These are phyloP conservation scores for Leccinum sublutescens DNA, from an alignment of 768 basidiomycete species.

Conservation along the genomic window DNA sequence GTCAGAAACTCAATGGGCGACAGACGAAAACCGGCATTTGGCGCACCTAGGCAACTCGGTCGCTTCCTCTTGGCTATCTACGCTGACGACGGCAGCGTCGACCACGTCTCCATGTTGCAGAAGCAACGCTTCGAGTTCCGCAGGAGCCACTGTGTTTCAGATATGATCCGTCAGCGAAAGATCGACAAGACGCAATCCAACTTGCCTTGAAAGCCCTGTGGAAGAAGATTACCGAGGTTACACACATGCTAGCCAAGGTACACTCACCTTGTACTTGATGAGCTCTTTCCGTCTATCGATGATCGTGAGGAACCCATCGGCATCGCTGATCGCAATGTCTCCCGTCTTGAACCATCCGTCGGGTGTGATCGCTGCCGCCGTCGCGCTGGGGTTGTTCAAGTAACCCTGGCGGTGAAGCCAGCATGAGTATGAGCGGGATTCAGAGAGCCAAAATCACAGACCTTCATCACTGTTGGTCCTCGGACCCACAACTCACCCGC, in stretches of 20 bases:
- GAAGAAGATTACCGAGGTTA: not conserved
- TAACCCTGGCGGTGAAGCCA: constrained; percentile 54
- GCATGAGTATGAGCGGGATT: not conserved
- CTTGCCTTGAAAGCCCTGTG: constrained; percentile 73
- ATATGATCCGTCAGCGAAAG: not conserved
- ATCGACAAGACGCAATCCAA: not conserved
- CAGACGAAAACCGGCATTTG: not conserved
- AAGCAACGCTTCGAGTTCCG: constrained; percentile 78
- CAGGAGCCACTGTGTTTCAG: constrained; percentile 64
- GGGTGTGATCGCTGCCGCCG: constrained; percentile 60
- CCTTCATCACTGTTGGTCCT: constrained; percentile 81
- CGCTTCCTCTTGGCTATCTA: constrained; percentile 61
- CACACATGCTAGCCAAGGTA: not conserved
- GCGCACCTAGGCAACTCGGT: constrained; percentile 76
- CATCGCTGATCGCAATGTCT: constrained; percentile 67
- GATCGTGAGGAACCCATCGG: constrained; percentile 71
- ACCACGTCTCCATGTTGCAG: constrained; percentile 73
- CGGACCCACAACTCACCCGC: constrained; percentile 82
- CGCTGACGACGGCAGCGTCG: constrained; percentile 80
- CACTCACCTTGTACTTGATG: constrained; percentile 65
- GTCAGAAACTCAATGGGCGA: not conserved
- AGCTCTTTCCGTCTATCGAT: constrained; percentile 75
- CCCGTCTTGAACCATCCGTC: constrained; percentile 91
- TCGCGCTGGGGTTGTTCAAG: constrained; percentile 68
- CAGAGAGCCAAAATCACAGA: constrained; percentile 24